Evolutionary conservation across 768 basidiomycete genomes (phyloP).

Genomic region (Rhizopogon vesiculosus): DNA sequence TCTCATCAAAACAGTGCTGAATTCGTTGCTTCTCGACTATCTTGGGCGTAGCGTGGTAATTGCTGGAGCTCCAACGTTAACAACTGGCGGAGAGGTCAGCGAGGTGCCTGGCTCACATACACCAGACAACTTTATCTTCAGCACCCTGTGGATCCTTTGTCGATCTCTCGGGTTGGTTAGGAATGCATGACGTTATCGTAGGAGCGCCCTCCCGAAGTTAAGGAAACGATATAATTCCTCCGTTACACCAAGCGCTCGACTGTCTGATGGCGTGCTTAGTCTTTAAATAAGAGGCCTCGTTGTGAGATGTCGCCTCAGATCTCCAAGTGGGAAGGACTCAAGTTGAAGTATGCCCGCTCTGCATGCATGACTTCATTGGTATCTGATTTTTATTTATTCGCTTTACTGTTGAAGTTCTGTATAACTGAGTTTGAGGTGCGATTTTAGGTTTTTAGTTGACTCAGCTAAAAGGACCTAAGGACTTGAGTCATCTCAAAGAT

Average conservation of each 20-base stretch:
- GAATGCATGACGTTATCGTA: neutral
- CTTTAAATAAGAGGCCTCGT: neutral
- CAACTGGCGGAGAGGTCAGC: neutral
- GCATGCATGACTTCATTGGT: neutral
- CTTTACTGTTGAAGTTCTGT: neutral
- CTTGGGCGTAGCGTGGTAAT: neutral
- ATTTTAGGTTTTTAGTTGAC: neutral
- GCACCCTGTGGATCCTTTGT: neutral
- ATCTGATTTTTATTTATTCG: neutral
- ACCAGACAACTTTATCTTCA: neutral
- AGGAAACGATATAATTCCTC: neutral
- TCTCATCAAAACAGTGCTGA: conserved; percentile 1
- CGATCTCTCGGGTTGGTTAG: neutral
- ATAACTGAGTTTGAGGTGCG: neutral
- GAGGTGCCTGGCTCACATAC: neutral
- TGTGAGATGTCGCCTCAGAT: neutral
- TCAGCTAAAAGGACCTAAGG: no score
- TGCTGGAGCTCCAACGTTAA: neutral
- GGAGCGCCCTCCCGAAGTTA: neutral
- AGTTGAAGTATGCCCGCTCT: neutral
- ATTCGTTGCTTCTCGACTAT: conserved; percentile 1
- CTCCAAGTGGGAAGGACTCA: neutral
- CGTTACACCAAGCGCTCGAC: neutral
- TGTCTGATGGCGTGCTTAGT: neutral
- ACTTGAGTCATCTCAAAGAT: no score